Evolutionary conservation across 2,329 filamentous ascomycete species (phyloP), one percentile per base, ranked within the genome.

Genomic region (Aschersonia sp.): DNA sequence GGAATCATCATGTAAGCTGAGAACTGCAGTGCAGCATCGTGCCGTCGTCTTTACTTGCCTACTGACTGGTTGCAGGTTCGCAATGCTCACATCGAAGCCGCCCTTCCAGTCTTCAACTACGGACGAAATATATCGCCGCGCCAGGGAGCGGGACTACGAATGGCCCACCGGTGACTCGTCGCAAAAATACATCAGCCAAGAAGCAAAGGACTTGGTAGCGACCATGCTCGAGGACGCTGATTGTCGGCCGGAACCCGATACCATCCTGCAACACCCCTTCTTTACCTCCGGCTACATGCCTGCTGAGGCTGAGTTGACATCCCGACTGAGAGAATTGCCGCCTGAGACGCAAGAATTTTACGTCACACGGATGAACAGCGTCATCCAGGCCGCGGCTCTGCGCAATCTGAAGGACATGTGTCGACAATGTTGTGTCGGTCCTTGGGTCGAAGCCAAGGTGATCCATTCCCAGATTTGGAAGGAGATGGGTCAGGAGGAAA

Each of bases 61-160:
- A 46, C 47, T 52, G 43, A 50, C 45, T 2, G 10, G 5, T 32
- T 22, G 8, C 55, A 87, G 84, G 63, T 97, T 94, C 66, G 94
- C 92, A 45, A 90, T 98, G 79, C 83, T 97, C 44, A 92, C 92
- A 6, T 94, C 92, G 22, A 94, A 90, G 58, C 90, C 92, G 1
- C 92, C 92, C 0, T 98, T 98, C 63, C 92, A 98, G 66, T 94
- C 92, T 10, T 81, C 83, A 10, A 90, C 85, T 41, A 85, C 85
- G 14, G 85, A 92, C 60, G 85, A 90, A 59, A 92, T 92, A 51
- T 92, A 92, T 66, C 78, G 71, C 63, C 79, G 74, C 63, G 83
- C 79, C 47, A 68, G 73, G 56, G 77, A 82, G 55, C 74, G 83
- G 54, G 84, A 88, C 58, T 90, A 89, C 61, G 81, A 84, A 58